Conservation (phyloP, 148 eudicot genomes). For the Euryodendron excelsum region DNA sequence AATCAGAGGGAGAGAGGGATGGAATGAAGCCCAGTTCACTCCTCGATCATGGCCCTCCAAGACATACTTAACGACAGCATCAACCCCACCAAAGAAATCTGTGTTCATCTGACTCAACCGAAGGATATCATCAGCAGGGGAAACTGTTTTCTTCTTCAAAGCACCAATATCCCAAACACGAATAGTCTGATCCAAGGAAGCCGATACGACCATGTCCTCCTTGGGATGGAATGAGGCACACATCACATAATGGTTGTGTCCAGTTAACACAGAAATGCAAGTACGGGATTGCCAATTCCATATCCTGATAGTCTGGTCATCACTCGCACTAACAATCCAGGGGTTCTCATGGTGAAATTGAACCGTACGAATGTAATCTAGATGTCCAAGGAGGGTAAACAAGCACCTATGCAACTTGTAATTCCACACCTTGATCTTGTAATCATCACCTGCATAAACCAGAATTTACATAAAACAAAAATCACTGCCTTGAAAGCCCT, state of each 20-base stretch:
- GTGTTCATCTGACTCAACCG: slow-evolving; percentile 87
- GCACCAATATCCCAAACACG: slow-evolving; percentile 97
- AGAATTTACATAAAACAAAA: slow-evolving; percentile 4
- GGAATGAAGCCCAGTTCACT: slow-evolving; percentile 96
- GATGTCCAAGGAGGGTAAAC: slow-evolving; percentile 88
- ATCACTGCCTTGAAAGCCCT: too few species aligned
- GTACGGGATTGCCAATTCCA: slow-evolving; percentile 99
- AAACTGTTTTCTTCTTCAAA: slow-evolving; percentile 76
- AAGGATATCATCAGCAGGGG: slow-evolving; percentile 87
- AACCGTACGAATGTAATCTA: slow-evolving; percentile 63
- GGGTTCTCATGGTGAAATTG: slow-evolving; percentile 64
- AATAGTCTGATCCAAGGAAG: slow-evolving; percentile 93
- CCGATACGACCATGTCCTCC: slow-evolving; percentile 94
- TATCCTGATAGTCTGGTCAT: slow-evolving; percentile 70
- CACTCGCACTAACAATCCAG: slow-evolving; percentile 73
- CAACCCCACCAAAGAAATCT: slow-evolving; percentile 89
- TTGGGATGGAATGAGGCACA: slow-evolving; percentile 94
- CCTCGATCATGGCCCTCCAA: slow-evolving; percentile 98
- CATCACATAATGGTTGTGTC: slow-evolving; percentile 98
- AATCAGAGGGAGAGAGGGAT: slow-evolving; percentile 81
- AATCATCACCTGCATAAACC: slow-evolving; percentile 78
- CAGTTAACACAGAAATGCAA: slow-evolving; percentile 89
- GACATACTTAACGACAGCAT: slow-evolving; percentile 91
- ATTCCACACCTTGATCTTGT: slow-evolving; percentile 96
- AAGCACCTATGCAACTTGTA: slow-evolving; percentile 88